phyloP scores from a whole-genome alignment of 1,284 basidiomycete species.

The Gomphus sp. region DNA sequence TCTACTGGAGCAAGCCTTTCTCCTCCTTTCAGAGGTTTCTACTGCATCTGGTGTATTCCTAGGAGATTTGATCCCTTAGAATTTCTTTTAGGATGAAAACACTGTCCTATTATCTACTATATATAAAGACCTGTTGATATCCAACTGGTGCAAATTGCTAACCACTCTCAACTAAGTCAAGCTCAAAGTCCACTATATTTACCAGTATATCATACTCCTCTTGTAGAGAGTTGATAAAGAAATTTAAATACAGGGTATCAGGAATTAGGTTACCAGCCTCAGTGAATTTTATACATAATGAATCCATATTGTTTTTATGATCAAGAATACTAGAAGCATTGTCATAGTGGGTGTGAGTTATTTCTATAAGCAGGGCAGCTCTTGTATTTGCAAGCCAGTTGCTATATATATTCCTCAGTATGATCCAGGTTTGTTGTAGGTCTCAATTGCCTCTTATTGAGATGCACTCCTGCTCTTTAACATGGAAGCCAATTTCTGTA shows the following conservation, averaged over 20 bases:
- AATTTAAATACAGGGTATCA: background rate
- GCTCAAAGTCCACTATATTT: background rate
- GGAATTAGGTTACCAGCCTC: background rate
- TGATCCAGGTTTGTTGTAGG: conserved; percentile 21
- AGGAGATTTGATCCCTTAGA: no score
- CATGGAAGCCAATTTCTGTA: background rate
- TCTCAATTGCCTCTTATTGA: conserved; percentile 12
- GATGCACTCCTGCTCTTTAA: background rate
- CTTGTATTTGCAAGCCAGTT: background rate
- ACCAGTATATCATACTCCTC: background rate
- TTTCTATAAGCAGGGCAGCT: background rate
- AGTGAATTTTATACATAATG: background rate
- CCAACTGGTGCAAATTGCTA: background rate
- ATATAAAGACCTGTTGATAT: background rate
- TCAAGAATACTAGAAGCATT: background rate
- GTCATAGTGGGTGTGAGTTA: background rate
- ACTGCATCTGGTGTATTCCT: no score
- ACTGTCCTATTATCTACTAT: background rate
- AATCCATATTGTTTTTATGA: background rate
- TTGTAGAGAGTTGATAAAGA: background rate
- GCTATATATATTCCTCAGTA: background rate
- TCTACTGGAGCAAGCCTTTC: no score
- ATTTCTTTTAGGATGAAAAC: no score
- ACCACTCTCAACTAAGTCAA: background rate
- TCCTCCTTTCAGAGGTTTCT: no score